These are phyloP conservation scores for Phytopythium montanum DNA, from an alignment of 352 stramenopile genomes.

Conservation along the genomic window DNA sequence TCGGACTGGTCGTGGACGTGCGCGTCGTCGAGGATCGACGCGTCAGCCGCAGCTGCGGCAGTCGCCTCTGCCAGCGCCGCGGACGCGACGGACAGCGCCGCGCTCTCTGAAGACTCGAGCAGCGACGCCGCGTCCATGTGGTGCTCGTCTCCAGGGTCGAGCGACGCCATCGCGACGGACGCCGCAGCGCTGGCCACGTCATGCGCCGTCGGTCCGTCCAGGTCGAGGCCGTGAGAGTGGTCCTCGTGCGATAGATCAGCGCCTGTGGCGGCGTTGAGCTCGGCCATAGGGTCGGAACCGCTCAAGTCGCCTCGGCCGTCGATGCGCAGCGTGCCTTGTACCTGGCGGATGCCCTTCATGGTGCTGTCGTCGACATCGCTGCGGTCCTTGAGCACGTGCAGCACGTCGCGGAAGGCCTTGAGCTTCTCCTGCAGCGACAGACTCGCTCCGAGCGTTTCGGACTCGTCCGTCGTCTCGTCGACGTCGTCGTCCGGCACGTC, in stretches of 20 bases:
- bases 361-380: constrained; percentile 56
- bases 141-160: constrained; percentile 26
- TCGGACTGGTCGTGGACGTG: constrained; percentile 15
- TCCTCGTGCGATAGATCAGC: constrained; percentile 4
- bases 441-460: constrained; percentile 15
- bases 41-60: constrained; percentile 9
- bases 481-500: constrained; percentile 70
- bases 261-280: neutral
- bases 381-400: constrained; percentile 71
- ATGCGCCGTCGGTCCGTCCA: constrained; percentile 9
- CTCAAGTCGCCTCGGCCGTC: constrained; percentile 35
- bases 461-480: constrained; percentile 46
- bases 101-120: constrained; percentile 30
- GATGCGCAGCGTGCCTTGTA: constrained; percentile 61
- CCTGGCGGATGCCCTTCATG: constrained; percentile 49
- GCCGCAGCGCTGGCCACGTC: constrained; percentile 7
- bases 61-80: constrained; percentile 34
- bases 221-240: constrained; percentile 20
- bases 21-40: constrained; percentile 20
- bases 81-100: constrained; percentile 29
- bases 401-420: constrained; percentile 72
- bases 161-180: constrained; percentile 17
- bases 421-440: constrained; percentile 76
- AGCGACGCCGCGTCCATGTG: constrained; percentile 31
- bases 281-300: constrained; percentile 5